These are phyloP conservation scores for Malus fusca DNA, from an alignment of 306 rosid species.

Conservation along the genomic window DNA sequence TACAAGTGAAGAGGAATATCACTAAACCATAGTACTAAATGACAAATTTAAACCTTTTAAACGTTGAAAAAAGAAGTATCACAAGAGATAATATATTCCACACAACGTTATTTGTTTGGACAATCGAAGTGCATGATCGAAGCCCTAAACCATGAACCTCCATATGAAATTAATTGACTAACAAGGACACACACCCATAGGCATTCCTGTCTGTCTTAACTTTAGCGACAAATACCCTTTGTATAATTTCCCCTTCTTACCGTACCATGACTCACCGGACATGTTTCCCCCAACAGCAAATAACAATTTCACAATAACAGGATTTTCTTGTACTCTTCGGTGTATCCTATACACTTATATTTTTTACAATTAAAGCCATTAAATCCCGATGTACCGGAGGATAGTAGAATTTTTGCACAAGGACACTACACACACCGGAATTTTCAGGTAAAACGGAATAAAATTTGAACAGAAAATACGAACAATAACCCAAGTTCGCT, in stretches of 20 bases:
- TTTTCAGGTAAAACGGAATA: not conserved
- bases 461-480: slow-evolving; percentile 32
- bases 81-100: not conserved
- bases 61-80: no score
- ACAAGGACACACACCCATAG: not conserved
- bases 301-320: no score
- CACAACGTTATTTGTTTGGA: not conserved
- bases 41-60: no score
- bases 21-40: no score
- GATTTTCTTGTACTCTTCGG: no score
- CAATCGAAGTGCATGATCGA: not conserved
- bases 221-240: not conserved
- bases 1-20: no score
- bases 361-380: no score
- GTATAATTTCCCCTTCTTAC: slow-evolving; percentile 7
- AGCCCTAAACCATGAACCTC: not conserved
- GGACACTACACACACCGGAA: slow-evolving; percentile 5
- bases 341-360: no score
- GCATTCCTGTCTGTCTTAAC: not conserved
- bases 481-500: slow-evolving; percentile 33
- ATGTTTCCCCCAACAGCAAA: slow-evolving; percentile 23
- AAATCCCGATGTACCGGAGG: not conserved
- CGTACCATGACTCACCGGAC: slow-evolving; percentile 12
- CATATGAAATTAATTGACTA: not conserved
- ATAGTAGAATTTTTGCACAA: slow-evolving; percentile 16